Base-by-base conservation (phyloP, 441 rosid species). In the Geranium incanum region DNA sequence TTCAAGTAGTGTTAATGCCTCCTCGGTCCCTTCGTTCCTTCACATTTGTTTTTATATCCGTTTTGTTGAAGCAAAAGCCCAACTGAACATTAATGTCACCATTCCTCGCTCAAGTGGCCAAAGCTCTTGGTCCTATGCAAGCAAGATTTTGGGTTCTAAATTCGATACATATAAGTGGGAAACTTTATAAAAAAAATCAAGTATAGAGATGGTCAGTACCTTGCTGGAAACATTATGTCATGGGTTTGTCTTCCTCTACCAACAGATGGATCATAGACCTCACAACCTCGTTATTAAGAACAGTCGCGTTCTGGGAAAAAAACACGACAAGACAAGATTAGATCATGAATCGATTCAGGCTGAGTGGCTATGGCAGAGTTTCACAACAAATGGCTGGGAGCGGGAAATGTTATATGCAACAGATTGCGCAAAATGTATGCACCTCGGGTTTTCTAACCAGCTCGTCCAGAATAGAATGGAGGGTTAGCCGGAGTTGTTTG, bases 361-460 rank as follows among this genome's bases (percentile, higher is more conserved):
- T 21, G 21, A 21, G 21, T 21, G 21, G 21, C 21, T 21, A 21
- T 21, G 21, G 21, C 21, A 21, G 21, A 2, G 33, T 28, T 28
- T 45, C 52, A 13, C 9, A 45, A 45, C 13, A 45, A 45, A 45
- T 45, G 52, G 13, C 52, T 45, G 8, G 15, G 15, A 48, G 33
- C 1, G 19, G 45, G 28, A 36, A 1, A 37, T 3, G 39, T 28
- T 1, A 2, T 28, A 28, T 28, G 33, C 33, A 28, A 28, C 33
- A 28, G 33, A 28, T 28, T 28, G 33, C 33, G 5, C 33, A 65
- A 62, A 68, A 68, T 18, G 13, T 23, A 33, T 33, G 38, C 76
- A 91, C 96, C 96, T 86, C 84, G 0, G 97, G 96, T 75, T 88
- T 91, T 76, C 86, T 83, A 71, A 91, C 84, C 45, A 94, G 87